These are phyloP conservation scores for Lachancea fermentati DNA, from an alignment of 805 yeast genomes.

Conservation along the genomic window DNA sequence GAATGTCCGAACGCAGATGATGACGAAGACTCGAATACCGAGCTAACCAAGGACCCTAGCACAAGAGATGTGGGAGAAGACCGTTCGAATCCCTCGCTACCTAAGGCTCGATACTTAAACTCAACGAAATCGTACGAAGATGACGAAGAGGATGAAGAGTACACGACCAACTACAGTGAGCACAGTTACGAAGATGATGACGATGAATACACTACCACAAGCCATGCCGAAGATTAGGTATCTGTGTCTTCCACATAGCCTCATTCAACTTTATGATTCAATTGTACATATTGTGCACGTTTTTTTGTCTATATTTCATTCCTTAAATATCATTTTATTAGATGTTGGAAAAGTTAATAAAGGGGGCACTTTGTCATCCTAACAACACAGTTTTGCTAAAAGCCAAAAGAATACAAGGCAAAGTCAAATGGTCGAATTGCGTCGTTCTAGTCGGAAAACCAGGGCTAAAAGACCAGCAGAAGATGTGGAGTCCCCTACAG, in stretches of 20 bases:
- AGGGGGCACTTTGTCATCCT: not conserved
- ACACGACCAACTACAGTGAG: slow-evolving; percentile 16
- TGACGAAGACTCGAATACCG: not conserved
- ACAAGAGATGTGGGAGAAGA: slow-evolving; percentile 13
- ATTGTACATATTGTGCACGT: not conserved
- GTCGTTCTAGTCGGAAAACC: slow-evolving; percentile 30
- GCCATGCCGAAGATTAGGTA: slow-evolving; percentile 13
- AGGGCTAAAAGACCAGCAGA: slow-evolving; percentile 11
- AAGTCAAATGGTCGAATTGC: slow-evolving; percentile 23
- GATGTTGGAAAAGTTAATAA: not conserved
- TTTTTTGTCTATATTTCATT: not conserved
- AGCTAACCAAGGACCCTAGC: slow-evolving; percentile 6
- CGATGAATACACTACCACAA: slow-evolving; percentile 13
- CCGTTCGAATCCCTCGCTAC: slow-evolving; percentile 5
- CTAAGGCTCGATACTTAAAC: slow-evolving; percentile 18
- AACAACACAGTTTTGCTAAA: not conserved
- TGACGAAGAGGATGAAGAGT: slow-evolving; percentile 12
- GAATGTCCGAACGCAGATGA: slow-evolving; percentile 16
- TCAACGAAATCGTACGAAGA: slow-evolving; percentile 17
- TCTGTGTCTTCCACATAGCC: not conserved
- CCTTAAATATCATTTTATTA: not conserved
- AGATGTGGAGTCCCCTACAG: slow-evolving; percentile 6
- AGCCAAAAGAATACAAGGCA: not conserved
- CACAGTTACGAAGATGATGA: slow-evolving; percentile 22
- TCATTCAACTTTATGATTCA: not conserved